phyloP scores from a whole-genome alignment of 2,329 filamentous ascomycete species.

The Calycina herbarum region DNA sequence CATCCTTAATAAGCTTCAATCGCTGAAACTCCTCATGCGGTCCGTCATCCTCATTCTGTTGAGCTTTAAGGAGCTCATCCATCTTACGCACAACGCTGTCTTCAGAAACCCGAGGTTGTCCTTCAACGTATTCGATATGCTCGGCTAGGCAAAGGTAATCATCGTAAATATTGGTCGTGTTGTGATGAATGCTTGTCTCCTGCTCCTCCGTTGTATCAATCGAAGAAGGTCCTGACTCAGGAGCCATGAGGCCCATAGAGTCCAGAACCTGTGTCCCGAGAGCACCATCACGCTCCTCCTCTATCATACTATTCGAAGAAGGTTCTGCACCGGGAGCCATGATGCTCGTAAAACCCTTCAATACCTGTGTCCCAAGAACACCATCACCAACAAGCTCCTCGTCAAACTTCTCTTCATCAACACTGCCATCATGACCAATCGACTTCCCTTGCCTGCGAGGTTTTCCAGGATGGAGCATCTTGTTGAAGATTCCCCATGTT shows the following conservation, averaged over 20 bases:
- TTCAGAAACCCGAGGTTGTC: neutral
- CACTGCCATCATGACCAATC: neutral
- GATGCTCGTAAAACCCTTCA: neutral
- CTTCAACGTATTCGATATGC: neutral
- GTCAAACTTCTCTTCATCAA: neutral
- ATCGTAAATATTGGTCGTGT: neutral
- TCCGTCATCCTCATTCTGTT: neutral
- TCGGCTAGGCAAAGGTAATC: neutral
- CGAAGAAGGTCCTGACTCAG: neutral
- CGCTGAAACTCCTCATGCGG: conserved; percentile 1
- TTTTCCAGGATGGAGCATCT: neutral
- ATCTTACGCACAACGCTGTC: neutral
- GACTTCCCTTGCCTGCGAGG: neutral
- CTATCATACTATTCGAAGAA: neutral
- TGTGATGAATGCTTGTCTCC: neutral
- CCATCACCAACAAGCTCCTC: neutral
- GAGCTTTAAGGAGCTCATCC: neutral
- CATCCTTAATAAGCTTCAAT: conserved; percentile 7
- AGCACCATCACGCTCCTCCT: neutral
- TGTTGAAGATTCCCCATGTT: conserved; percentile 6
- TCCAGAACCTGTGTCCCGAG: neutral
- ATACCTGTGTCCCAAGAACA: neutral
- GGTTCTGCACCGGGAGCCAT: neutral
- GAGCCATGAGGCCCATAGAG: neutral
- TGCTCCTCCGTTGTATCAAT: neutral